Evolutionary conservation across 2,329 filamentous ascomycete genomes (phyloP).

Genomic region (Colletotrichum euphorbiae): DNA sequence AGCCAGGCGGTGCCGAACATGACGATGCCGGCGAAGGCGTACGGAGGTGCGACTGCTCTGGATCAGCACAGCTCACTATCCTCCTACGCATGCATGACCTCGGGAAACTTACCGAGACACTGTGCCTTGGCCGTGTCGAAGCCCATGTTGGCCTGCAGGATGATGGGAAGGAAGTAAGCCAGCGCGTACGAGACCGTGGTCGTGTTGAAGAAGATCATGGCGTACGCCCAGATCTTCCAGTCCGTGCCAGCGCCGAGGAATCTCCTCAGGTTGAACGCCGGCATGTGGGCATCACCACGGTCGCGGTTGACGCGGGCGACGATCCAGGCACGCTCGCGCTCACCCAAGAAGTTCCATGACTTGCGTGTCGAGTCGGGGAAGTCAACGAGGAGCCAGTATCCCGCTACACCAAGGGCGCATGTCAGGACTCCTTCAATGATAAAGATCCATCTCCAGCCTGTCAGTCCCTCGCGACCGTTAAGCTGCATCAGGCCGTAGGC

Average conservation of each 20-base stretch:
- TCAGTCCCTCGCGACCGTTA: conserved; percentile 63
- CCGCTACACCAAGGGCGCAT: conserved; percentile 58
- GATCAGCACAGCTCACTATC: too few species aligned
- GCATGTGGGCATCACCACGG: conserved; percentile 66
- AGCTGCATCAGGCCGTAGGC: conserved; percentile 78
- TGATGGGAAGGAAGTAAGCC: conserved; percentile 83
- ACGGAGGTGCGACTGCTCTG: conserved; percentile 70
- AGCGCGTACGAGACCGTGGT: conserved; percentile 81
- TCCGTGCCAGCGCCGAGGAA: conserved; percentile 62
- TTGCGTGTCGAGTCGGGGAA: conserved; percentile 69
- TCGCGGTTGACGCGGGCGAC: conserved; percentile 67
- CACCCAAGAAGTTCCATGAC: conserved; percentile 64
- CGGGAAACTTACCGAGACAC: conserved; percentile 60
- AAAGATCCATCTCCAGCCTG: conserved; percentile 78
- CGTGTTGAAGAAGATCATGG: conserved; percentile 70
- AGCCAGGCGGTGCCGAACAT: conserved; percentile 71
- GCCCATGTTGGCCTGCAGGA: conserved; percentile 72
- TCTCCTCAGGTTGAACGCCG: conserved; percentile 60
- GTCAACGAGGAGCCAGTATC: conserved; percentile 71
- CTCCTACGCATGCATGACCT: not conserved
- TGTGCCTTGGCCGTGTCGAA: conserved; percentile 74
- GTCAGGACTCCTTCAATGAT: conserved; percentile 67
- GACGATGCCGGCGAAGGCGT: conserved; percentile 71
- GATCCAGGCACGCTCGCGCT: conserved; percentile 64
- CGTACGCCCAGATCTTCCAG: conserved; percentile 72